phyloP scores from a whole-genome alignment of 345 rosid genomes.

The Populus davidiana region DNA sequence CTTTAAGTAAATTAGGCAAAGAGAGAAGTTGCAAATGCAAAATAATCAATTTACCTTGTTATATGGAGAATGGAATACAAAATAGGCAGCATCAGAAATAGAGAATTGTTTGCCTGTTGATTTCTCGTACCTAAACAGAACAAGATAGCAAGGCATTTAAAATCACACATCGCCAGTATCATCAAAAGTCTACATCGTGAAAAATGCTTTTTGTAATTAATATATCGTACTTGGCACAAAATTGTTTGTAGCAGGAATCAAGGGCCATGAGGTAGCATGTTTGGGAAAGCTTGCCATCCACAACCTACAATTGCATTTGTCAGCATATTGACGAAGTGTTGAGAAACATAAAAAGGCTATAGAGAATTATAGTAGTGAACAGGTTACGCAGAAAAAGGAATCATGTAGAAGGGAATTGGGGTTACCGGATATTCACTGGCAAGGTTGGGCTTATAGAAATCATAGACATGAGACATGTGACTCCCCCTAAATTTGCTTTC shows the following conservation, averaged over 20 bases:
- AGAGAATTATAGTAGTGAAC: neutral
- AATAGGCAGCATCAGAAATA: conserved; percentile 65
- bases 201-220: neutral
- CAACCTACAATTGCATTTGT: conserved; percentile 57
- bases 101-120: conserved; percentile 79
- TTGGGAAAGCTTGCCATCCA: conserved; percentile 98
- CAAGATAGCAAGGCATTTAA: conserved; percentile 7
- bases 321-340: neutral
- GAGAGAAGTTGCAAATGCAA: neutral
- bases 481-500: conserved; percentile 96
- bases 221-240: conserved; percentile 71
- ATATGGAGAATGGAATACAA: conserved; percentile 97
- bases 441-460: conserved; percentile 98
- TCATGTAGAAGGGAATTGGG: conserved; percentile 1
- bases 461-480: conserved; percentile 95
- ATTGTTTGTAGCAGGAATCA: conserved; percentile 80
- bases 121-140: conserved; percentile 69
- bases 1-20: neutral
- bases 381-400: neutral
- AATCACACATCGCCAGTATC: conserved; percentile 1
- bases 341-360: neutral
- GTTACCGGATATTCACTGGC: conserved; percentile 99
- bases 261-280: conserved; percentile 98
- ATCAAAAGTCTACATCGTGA: neutral
- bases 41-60: conserved; percentile 61